These are phyloP conservation scores for Cyclaneusma minus DNA, from an alignment of 2,329 filamentous ascomycete genomes.

Conservation along the genomic window DNA sequence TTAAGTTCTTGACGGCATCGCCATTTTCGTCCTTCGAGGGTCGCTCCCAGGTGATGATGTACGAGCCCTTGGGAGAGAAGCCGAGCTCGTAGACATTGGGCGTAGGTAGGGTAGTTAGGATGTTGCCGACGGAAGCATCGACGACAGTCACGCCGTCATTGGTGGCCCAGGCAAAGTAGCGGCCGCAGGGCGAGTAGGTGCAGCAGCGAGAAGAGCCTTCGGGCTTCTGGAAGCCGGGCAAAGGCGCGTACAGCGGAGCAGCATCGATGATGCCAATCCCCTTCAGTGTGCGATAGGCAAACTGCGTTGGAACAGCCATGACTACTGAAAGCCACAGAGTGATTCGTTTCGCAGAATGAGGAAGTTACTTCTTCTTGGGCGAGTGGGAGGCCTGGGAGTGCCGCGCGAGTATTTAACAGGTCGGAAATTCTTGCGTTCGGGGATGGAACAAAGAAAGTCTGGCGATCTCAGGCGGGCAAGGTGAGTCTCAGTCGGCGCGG, in stretches of 20 bases:
- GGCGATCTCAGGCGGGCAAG: no score
- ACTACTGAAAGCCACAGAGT: conserved; percentile 69
- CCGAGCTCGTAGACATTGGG: conserved; percentile 84
- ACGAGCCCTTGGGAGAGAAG: conserved; percentile 86
- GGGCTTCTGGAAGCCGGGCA: conserved; percentile 72
- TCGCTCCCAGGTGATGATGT: conserved; percentile 92
- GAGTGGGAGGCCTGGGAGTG: no score
- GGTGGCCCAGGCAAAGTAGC: conserved; percentile 90
- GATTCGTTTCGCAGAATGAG: no score
- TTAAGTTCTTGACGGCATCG: conserved; percentile 89
- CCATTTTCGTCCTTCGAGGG: conserved; percentile 85
- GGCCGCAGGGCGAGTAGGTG: conserved; percentile 88
- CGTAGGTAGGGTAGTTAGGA: conserved; percentile 60
- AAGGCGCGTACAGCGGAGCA: conserved; percentile 69
- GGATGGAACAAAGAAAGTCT: no score
- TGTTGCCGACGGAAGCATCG: conserved; percentile 61
- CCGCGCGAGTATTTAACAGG: no score
- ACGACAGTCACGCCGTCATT: conserved; percentile 75
- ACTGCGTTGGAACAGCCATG: conserved; percentile 88
- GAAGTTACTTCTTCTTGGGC: no score
- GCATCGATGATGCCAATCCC: conserved; percentile 88
- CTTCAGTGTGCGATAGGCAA: conserved; percentile 96
- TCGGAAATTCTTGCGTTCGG: no score
- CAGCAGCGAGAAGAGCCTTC: conserved; percentile 92
- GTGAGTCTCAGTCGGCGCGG: no score